phyloP scores from a whole-genome alignment of 2,329 filamentous ascomycete genomes.

The Geoglossum cookeanum region DNA sequence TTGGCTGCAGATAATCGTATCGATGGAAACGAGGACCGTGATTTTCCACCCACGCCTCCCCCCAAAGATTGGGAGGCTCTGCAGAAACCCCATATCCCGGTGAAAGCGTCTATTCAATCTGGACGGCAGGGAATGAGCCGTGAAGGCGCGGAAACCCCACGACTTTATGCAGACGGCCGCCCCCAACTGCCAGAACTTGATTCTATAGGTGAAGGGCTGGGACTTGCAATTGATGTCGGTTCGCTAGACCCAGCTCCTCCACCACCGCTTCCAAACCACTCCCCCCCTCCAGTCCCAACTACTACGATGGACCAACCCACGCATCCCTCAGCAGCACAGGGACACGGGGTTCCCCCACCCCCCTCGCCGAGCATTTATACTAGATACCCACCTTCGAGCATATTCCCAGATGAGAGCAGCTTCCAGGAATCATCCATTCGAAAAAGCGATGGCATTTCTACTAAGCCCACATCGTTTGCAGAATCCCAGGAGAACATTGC shows the following conservation, averaged over 20 bases:
- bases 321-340: background rate
- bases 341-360: conserved; percentile 3
- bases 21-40: background rate
- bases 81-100: conserved; percentile 12
- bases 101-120: background rate
- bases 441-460: background rate
- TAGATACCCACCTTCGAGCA: conserved; percentile 8
- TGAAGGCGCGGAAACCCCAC: conserved; percentile 1
- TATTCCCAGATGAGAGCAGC: background rate
- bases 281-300: conserved; percentile 25
- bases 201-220: conserved; percentile 21
- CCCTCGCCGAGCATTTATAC: conserved; percentile 14
- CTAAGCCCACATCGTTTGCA: background rate
- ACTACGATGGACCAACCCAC: background rate
- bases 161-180: background rate
- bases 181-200: conserved; percentile 9
- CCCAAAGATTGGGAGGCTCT: conserved; percentile 22
- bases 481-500: background rate
- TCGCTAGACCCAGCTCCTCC: conserved; percentile 17
- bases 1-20: conserved; percentile 14
- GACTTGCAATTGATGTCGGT: conserved; percentile 25
- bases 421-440: background rate
- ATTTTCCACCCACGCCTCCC: conserved; percentile 18
- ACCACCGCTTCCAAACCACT: conserved; percentile 24
- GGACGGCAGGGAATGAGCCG: background rate